Conservation (phyloP, 768 basidiomycete species). For the Strobilomyces echinocephalus region DNA sequence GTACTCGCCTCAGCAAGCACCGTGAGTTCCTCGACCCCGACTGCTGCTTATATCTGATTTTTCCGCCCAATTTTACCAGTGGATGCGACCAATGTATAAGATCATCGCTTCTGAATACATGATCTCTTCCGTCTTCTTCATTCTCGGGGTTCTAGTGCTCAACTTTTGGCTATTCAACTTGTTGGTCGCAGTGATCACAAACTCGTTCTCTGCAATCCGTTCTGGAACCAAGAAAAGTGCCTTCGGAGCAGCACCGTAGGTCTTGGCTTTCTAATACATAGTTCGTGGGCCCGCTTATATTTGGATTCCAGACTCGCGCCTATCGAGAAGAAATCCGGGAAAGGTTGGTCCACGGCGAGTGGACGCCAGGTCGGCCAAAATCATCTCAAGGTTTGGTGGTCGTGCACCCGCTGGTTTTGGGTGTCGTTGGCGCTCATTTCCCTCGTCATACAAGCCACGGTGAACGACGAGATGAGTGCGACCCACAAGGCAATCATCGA, state of each 20-base stretch:
- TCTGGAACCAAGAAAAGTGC: conserved; percentile 86
- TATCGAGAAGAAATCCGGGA: conserved; percentile 56
- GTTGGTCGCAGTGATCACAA: conserved; percentile 93
- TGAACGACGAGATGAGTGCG: conserved; percentile 45
- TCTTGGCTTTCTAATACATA: not conserved
- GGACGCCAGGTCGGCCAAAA: conserved; percentile 43
- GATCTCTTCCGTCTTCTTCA: conserved; percentile 83
- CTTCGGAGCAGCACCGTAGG: conserved; percentile 65
- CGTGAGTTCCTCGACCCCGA: conserved; percentile 38
- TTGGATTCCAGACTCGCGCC: conserved; percentile 31
- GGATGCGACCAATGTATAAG: conserved; percentile 78
- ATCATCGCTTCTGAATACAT: conserved; percentile 90
- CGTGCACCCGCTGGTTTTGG: conserved; percentile 67
- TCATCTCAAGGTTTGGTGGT: conserved; percentile 49
- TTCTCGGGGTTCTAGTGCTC: conserved; percentile 75
- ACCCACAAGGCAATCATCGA: conserved; percentile 49
- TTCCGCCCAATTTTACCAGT: conserved; percentile 38
- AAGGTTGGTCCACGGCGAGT: conserved; percentile 51
- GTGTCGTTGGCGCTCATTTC: conserved; percentile 68
- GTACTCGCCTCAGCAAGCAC: conserved; percentile 77
- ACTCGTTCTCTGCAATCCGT: conserved; percentile 88
- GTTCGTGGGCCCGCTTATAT: not conserved
- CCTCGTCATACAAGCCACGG: conserved; percentile 67
- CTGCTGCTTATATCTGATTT: not conserved
- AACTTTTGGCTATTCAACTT: conserved; percentile 95